These are phyloP conservation scores for Calocera cornea DNA, from an alignment of 768 basidiomycete species.

Conservation along the genomic window DNA sequence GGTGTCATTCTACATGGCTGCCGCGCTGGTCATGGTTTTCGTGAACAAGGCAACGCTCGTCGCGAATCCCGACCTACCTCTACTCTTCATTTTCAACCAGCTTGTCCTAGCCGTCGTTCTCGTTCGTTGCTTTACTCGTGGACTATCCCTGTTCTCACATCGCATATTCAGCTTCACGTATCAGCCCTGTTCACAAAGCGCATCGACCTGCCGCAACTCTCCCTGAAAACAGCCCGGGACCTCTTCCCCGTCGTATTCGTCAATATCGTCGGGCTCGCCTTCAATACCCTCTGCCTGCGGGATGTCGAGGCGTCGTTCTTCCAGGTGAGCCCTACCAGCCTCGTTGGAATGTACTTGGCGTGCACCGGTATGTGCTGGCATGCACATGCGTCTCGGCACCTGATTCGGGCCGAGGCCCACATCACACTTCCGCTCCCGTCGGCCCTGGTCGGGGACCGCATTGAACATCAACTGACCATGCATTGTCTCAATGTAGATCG, in stretches of 20 bases:
- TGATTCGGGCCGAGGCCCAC: neutral
- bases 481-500: conserved; percentile 40
- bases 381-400: neutral
- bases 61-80: conserved; percentile 48
- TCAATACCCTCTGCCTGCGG: conserved; percentile 66
- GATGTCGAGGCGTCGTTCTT: conserved; percentile 73
- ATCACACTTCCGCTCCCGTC: neutral
- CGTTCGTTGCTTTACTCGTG: conserved; percentile 30
- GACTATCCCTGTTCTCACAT: conserved; percentile 27
- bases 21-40: conserved; percentile 54
- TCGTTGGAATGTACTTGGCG: neutral
- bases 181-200: conserved; percentile 43
- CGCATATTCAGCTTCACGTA: conserved; percentile 44
- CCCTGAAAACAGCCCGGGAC: conserved; percentile 19
- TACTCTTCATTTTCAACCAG: conserved; percentile 54
- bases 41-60: conserved; percentile 66
- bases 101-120: conserved; percentile 55
- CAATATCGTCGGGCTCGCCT: conserved; percentile 58
- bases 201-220: conserved; percentile 38
- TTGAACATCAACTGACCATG: neutral
- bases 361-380: neutral
- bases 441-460: neutral
- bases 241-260: conserved; percentile 32
- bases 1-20: conserved; percentile 63
- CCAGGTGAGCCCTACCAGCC: conserved; percentile 35